These are phyloP conservation scores for Pichia sp. DNA, from an alignment of 1,139 yeast species.

Conservation along the genomic window DNA sequence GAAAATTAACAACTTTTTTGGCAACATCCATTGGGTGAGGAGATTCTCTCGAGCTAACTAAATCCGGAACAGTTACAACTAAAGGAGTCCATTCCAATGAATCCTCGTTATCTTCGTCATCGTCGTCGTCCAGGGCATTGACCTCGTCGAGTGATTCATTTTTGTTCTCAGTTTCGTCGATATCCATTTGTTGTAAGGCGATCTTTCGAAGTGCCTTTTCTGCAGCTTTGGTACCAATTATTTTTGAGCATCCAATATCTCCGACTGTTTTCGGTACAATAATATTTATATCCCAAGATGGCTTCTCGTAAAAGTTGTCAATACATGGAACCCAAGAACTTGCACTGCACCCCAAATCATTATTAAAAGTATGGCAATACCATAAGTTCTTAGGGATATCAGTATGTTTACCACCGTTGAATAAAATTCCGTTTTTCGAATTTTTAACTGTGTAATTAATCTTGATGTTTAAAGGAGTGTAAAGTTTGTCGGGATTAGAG, in stretches of 20 bases:
- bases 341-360: conserved; percentile 72
- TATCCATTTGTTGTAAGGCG: conserved; percentile 29
- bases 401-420: conserved; percentile 43
- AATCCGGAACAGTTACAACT: conserved; percentile 71
- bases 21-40: conserved; percentile 56
- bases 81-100: conserved; percentile 35
- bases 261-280: conserved; percentile 73
- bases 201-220: conserved; percentile 21
- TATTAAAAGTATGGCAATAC: conserved; percentile 83
- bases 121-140: conserved; percentile 11
- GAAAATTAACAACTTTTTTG: conserved; percentile 73
- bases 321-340: conserved; percentile 97
- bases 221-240: conserved; percentile 27
- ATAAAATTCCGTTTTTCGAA: conserved; percentile 69
- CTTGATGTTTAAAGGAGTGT: conserved; percentile 64
- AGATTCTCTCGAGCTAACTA: conserved; percentile 41
- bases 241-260: conserved; percentile 44
- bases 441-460: conserved; percentile 61
- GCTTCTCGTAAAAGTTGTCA: conserved; percentile 81
- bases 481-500: conserved; percentile 33
- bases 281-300: conserved; percentile 87
- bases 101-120: conserved; percentile 29
- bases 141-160: background rate
- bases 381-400: conserved; percentile 38
- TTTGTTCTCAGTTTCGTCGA: background rate